phyloP scores from a whole-genome alignment of 192 early-diverging fungal species.

The Coemansia sp. region DNA sequence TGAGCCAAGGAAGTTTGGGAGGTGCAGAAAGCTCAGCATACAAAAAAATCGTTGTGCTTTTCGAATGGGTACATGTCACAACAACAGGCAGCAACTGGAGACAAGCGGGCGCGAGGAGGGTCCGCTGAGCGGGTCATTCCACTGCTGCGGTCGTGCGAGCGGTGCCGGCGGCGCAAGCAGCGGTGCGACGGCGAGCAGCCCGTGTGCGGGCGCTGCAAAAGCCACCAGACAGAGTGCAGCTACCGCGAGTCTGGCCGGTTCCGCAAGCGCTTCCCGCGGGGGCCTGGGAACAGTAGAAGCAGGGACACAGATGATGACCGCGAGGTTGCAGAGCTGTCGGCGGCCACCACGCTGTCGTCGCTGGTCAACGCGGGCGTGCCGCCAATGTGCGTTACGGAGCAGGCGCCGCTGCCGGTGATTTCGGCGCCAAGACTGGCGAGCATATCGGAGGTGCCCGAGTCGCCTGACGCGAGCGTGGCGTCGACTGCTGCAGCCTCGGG shows the following conservation, averaged over 20 bases:
- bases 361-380: neutral
- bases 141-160: constrained; percentile 45
- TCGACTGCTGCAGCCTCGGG: neutral
- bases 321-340: neutral
- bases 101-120: neutral
- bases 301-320: neutral
- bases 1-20: too few relatives aligned
- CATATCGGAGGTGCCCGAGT: neutral
- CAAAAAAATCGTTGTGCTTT: too few relatives aligned
- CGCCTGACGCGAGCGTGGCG: neutral
- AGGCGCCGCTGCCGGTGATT: neutral
- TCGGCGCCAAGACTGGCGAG: neutral
- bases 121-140: constrained; percentile 14
- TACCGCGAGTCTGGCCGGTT: constrained; percentile 50
- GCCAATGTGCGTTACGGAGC: neutral
- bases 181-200: constrained; percentile 51
- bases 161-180: constrained; percentile 47
- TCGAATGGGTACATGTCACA: neutral
- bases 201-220: constrained; percentile 28
- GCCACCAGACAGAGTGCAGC: constrained; percentile 31
- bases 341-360: constrained; percentile 9
- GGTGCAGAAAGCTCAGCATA: too few relatives aligned
- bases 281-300: neutral
- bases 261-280: constrained; percentile 37
- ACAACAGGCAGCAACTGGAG: neutral